phyloP scores from a whole-genome alignment of 352 stramenopile species.

The Globisporangium spinosum region DNA sequence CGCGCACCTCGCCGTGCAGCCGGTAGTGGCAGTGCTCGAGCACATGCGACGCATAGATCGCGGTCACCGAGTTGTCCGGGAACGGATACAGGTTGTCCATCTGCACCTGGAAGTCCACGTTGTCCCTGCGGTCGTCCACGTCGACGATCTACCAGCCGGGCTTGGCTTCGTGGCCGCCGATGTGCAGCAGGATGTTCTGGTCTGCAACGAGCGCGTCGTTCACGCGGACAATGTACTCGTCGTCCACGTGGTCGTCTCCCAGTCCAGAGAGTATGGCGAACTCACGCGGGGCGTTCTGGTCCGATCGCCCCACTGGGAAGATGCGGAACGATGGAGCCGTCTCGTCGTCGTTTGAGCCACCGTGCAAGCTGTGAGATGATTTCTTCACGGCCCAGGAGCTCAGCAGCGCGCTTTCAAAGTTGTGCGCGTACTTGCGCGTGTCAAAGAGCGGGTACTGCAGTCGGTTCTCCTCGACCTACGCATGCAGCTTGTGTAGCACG shows the following conservation, averaged over 20 bases:
- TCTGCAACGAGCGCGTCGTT: slow-evolving; percentile 24
- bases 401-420: slow-evolving; percentile 47
- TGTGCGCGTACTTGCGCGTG: slow-evolving; percentile 43
- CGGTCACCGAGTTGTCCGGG: slow-evolving; percentile 44
- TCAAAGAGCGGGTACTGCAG: slow-evolving; percentile 61
- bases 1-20: slow-evolving; percentile 39
- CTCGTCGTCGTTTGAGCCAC: neutral
- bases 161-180: slow-evolving; percentile 43
- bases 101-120: slow-evolving; percentile 57
- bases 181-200: slow-evolving; percentile 50
- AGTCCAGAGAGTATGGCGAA: slow-evolving; percentile 40
- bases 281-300: slow-evolving; percentile 22
- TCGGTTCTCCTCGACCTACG: slow-evolving; percentile 38
- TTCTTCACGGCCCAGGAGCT: slow-evolving; percentile 44
- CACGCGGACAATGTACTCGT: slow-evolving; percentile 40
- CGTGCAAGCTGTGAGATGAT: neutral
- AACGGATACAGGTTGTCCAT: slow-evolving; percentile 76
- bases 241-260: slow-evolving; percentile 26
- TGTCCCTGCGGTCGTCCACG: slow-evolving; percentile 28
- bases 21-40: slow-evolving; percentile 73
- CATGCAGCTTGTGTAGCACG: slow-evolving; percentile 36
- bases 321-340: slow-evolving; percentile 30
- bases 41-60: slow-evolving; percentile 72
- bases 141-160: slow-evolving; percentile 74
- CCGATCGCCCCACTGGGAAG: slow-evolving; percentile 26